Percentiles rank a stretch among this genome's conserved stretches.
Conservation (phyloP, 306 rosid species). For the Pueraria montana region DNA sequence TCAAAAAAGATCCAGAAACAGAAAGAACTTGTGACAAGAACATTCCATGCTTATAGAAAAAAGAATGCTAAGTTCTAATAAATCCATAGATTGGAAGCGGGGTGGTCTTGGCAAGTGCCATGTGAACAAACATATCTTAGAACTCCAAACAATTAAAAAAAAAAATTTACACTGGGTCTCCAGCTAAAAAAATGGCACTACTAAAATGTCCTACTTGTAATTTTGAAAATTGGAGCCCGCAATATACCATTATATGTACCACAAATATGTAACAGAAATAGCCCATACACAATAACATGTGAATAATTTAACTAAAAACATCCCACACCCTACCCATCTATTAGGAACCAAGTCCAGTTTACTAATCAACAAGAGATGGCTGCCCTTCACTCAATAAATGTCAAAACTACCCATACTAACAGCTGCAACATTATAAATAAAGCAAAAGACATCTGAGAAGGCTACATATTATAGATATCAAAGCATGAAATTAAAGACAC, state of each 20-base stretch:
- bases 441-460: constrained; percentile 6
- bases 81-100: not conserved
- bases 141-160: not conserved
- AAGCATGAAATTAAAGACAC: constrained; percentile 41
- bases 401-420: not conserved
- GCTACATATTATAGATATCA: constrained; percentile 22
- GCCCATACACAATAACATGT: constrained; percentile 4
- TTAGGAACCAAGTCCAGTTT: constrained; percentile 4
- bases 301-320: constrained; percentile 12
- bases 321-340: constrained; percentile 14
- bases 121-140: not conserved
- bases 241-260: not conserved
- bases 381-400: not conserved
- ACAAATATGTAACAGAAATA: not conserved
- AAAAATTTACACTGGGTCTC: not conserved
- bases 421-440: not conserved
- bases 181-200: not conserved
- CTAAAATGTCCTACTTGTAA: constrained; percentile 1
- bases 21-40: constrained; percentile 24
- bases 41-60: constrained; percentile 11
- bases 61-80: not conserved
- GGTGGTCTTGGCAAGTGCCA: constrained; percentile 13
- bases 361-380: constrained; percentile 8
- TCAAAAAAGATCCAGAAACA: not conserved
- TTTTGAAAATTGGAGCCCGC: constrained; percentile 13